Conservation (phyloP, 2,329 filamentous ascomycete species). For the Talaromyces sp. region DNA sequence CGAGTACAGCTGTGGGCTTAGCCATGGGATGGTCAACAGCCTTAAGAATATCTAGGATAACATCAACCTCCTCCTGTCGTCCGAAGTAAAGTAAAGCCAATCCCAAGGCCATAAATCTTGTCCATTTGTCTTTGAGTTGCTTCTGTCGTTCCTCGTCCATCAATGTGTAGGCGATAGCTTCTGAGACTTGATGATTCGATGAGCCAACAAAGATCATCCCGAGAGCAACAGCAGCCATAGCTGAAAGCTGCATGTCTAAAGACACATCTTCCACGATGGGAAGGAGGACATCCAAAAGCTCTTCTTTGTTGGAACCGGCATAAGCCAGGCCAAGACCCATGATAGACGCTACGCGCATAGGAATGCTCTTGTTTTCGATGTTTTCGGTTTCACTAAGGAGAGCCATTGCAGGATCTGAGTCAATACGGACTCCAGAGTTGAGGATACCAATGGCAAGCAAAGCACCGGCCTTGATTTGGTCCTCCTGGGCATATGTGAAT, state of each 20-base stretch:
- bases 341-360: slow-evolving; percentile 76
- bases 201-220: slow-evolving; percentile 92
- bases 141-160: slow-evolving; percentile 87
- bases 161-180: slow-evolving; percentile 85
- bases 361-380: slow-evolving; percentile 69
- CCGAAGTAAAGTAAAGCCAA: slow-evolving; percentile 93
- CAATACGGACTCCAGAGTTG: slow-evolving; percentile 84
- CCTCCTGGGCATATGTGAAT: slow-evolving; percentile 80
- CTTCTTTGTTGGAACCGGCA: slow-evolving; percentile 87
- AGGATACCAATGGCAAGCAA: slow-evolving; percentile 92
- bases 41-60: slow-evolving; percentile 93
- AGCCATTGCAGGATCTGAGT: slow-evolving; percentile 85
- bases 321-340: slow-evolving; percentile 96
- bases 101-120: slow-evolving; percentile 89
- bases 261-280: slow-evolving; percentile 81
- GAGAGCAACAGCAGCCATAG: slow-evolving; percentile 87
- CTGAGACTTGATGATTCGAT: slow-evolving; percentile 82
- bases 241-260: slow-evolving; percentile 89
- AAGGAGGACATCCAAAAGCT: slow-evolving; percentile 76
- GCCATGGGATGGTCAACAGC: slow-evolving; percentile 96
- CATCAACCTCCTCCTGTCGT: slow-evolving; percentile 96
- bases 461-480: slow-evolving; percentile 83
- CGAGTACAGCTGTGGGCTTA: slow-evolving; percentile 88
- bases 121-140: slow-evolving; percentile 97
- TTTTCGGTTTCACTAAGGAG: slow-evolving; percentile 76